Conservation (phyloP, 352 stramenopile species). For the Aphanomyces astaci region DNA sequence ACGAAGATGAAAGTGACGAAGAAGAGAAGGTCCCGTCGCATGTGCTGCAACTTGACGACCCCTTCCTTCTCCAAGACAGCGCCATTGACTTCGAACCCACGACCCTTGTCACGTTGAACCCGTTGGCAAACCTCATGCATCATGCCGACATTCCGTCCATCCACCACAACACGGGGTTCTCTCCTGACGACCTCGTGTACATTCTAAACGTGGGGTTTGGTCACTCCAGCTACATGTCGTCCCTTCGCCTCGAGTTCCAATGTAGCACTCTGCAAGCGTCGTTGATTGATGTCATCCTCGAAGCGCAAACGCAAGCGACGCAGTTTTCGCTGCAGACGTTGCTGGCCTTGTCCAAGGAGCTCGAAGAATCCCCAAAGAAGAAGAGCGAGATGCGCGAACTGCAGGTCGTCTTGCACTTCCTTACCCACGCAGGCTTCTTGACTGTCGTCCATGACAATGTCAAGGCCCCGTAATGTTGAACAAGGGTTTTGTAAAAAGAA, state of each 20-base stretch:
- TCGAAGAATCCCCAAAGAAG: background rate
- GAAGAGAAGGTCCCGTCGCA: background rate
- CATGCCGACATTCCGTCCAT: constrained; percentile 12
- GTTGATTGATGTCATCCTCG: background rate
- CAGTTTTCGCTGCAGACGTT: constrained; percentile 4
- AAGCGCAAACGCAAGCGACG: background rate
- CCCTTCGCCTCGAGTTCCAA: constrained; percentile 10
- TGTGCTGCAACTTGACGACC: constrained; percentile 2
- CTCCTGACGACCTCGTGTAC: background rate
- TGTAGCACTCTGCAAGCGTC: background rate
- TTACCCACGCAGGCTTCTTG: constrained; percentile 12
- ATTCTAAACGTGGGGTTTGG: constrained; percentile 20
- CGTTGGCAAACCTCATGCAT: constrained; percentile 11
- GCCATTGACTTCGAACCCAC: background rate
- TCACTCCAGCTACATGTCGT: constrained; percentile 9
- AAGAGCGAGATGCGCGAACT: background rate
- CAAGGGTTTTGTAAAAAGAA: background rate
- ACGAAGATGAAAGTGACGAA: constrained; percentile 9
- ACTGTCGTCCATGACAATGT: background rate
- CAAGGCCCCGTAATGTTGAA: background rate
- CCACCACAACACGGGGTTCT: background rate
- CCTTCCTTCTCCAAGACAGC: background rate
- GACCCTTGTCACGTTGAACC: background rate
- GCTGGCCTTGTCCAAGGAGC: background rate
- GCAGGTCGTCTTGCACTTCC: constrained; percentile 15